Conservation (phyloP, 2,329 filamentous ascomycete species). For the Cyphellophora europaea region DNA sequence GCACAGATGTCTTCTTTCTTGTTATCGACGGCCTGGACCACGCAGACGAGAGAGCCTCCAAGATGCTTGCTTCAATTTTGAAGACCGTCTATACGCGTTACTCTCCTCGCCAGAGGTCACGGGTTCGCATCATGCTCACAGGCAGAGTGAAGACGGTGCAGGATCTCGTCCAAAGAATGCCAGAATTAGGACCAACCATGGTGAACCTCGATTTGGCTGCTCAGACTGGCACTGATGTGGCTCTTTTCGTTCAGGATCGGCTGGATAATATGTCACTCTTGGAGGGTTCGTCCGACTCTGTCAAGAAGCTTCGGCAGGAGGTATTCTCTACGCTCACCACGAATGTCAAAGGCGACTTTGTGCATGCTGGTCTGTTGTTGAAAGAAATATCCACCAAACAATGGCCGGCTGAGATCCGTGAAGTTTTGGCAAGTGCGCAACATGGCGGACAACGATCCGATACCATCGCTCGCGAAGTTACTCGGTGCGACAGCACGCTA, state of each 20-base stretch:
- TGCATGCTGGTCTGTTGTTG: background rate
- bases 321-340: background rate
- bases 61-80: background rate
- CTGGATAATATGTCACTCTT: constrained; percentile 1
- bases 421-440: background rate
- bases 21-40: background rate
- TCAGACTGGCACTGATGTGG: background rate
- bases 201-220: background rate
- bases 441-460: background rate
- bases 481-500: background rate
- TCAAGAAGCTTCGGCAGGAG: background rate
- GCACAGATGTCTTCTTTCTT: background rate
- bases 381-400: background rate
- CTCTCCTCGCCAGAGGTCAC: background rate
- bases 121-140: background rate
- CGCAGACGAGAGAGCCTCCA: background rate
- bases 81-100: background rate
- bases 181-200: background rate
- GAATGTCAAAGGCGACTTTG: background rate
- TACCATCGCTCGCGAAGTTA: background rate
- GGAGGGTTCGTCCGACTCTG: background rate
- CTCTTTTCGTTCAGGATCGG: background rate
- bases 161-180: background rate
- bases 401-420: background rate
- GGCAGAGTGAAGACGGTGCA: background rate